Base-by-base conservation (phyloP, 192 early-diverging fungal genomes). In the Backusella circina region DNA sequence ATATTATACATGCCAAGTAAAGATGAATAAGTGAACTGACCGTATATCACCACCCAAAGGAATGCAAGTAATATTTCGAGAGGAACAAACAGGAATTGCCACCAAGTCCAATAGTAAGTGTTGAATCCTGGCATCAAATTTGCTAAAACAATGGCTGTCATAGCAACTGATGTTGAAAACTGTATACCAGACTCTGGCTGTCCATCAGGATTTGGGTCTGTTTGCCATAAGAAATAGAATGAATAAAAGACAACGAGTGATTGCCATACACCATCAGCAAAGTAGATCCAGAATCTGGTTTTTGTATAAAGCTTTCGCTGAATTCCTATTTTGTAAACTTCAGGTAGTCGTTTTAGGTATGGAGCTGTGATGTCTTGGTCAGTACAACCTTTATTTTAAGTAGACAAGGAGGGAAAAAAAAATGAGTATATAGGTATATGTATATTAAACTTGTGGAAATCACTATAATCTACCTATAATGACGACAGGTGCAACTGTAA, bases 251-350 rank as follows among this genome's bases (percentile, higher is more conserved):
- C 93, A 13, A 97, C 88, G 12, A 95, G 75, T 5, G 96, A 97
- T 85, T 98, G 96, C 88, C 94, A 99, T 28, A 98, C 81, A 31
- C 93, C 97, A 77, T 99, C 95, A 15, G 92, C 33, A 75, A 97
- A 90, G 78, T 95, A 98, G 66, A 90, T 47, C 85, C 91, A 95
- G 77, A 97, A 99, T 50, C 94, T 88, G 73, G 84, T 86, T 84
- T 93, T 91, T 68, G 88, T 95, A 78, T 93, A 98, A 23, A 96
- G 88, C 44, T 86, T 85, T 76, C 96, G 91, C 36, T 88, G 85
- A 70, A 98, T 96, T 23, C 97, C 97, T n/a, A 94, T 86, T 15
- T 79, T 71, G 79, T 99, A 99, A 1, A 95, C 83, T 5, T 78
- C 83, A 15, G 91, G 89, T 74, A 87, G 91, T 13, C 84, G 84